These are phyloP conservation scores for Microcera coccophila DNA, from an alignment of 2,329 filamentous ascomycete species.

Conservation along the genomic window DNA sequence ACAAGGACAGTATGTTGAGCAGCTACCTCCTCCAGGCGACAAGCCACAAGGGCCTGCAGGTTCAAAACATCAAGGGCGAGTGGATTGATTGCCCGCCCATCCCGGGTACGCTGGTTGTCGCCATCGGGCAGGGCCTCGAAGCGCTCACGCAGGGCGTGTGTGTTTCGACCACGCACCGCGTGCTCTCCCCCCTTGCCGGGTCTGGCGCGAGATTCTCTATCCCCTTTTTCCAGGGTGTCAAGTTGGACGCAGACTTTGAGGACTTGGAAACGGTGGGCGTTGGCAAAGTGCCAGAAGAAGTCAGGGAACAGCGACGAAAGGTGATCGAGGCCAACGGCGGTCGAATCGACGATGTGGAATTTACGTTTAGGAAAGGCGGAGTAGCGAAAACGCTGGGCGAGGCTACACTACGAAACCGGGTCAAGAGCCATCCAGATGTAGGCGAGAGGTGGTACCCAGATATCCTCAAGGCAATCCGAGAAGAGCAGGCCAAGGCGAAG, in stretches of 20 bases:
- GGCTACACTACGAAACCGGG: constrained; percentile 76
- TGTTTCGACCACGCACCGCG: constrained; percentile 76
- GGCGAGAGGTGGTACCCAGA: constrained; percentile 77
- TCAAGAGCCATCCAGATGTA: constrained; percentile 85
- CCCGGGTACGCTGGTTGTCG: constrained; percentile 74
- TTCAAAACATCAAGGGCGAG: constrained; percentile 70
- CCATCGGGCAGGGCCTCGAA: constrained; percentile 83
- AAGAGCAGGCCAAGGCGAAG: constrained; percentile 50
- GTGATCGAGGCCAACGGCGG: constrained; percentile 56
- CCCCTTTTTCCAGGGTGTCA: constrained; percentile 85
- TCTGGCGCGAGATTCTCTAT: constrained; percentile 72
- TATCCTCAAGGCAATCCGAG: constrained; percentile 53
- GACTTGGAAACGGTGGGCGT: constrained; percentile 62
- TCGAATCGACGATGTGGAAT: constrained; percentile 73
- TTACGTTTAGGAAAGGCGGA: constrained; percentile 72
- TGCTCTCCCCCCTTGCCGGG: constrained; percentile 68
- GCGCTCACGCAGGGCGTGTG: constrained; percentile 81
- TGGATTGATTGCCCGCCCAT: constrained; percentile 84
- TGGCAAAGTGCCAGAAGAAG: constrained; percentile 56
- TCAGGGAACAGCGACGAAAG: constrained; percentile 57
- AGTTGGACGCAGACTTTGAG: constrained; percentile 74
- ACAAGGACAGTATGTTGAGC: constrained; percentile 82
- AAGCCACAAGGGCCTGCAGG: constrained; percentile 72
- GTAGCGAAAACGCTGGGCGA: constrained; percentile 69
- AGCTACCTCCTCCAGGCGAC: constrained; percentile 79